Conservation (phyloP, 306 rosid genomes). For the Dalbergia cochinchinensis region DNA sequence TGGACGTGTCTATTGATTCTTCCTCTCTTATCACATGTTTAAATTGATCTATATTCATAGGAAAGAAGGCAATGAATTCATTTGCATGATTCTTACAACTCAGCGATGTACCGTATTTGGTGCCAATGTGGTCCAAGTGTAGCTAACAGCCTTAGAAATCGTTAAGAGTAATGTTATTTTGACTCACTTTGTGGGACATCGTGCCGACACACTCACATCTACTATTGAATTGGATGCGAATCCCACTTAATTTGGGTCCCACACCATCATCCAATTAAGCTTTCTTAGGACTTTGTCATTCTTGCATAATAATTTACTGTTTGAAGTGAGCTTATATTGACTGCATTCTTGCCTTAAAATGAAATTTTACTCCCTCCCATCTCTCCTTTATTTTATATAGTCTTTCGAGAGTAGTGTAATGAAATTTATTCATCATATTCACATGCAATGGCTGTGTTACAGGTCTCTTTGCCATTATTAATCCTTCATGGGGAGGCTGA, state of each 20-base stretch:
- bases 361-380: not conserved
- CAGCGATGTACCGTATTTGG: not conserved
- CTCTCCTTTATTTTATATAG: not conserved
- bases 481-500: conserved; percentile 94
- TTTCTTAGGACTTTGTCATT: not conserved
- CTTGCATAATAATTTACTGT: too few relatives aligned
- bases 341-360: not conserved
- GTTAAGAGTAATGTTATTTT: too few relatives aligned
- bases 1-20: not conserved
- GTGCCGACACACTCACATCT: too few relatives aligned
- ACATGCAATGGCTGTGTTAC: conserved; percentile 35
- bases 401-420: not conserved
- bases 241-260: too few relatives aligned
- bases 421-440: not conserved
- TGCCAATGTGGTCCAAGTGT: not conserved
- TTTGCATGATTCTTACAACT: conserved; percentile 1
- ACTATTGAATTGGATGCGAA: too few relatives aligned
- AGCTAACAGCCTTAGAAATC: not conserved
- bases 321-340: not conserved
- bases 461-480: conserved; percentile 85
- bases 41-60: not conserved
- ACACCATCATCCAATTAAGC: too few relatives aligned
- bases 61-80: conserved; percentile 2
- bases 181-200: too few relatives aligned
- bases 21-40: not conserved